These are phyloP conservation scores for Dioszegia hungarica DNA, from an alignment of 768 basidiomycete genomes.

Conservation along the genomic window DNA sequence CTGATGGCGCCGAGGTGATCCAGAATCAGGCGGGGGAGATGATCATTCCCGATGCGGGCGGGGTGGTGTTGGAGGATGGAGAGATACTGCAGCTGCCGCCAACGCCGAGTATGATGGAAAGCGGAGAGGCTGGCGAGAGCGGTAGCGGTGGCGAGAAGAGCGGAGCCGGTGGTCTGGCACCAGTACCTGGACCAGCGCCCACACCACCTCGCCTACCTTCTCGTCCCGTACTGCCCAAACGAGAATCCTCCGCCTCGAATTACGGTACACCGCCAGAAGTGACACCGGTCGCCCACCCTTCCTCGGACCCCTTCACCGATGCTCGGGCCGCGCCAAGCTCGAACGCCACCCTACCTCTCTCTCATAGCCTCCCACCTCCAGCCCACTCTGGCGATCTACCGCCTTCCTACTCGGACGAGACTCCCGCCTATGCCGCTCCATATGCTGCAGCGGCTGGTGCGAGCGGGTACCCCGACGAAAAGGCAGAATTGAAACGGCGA, in stretches of 20 bases:
- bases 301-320: neutral
- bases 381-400: neutral
- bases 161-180: neutral
- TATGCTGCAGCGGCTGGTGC: neutral
- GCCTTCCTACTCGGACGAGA: neutral
- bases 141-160: no score
- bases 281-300: neutral
- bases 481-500: slow-evolving; percentile 2
- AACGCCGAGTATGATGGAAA: slow-evolving; percentile 22
- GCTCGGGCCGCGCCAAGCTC: neutral
- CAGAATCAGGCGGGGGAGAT: slow-evolving; percentile 17
- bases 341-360: neutral
- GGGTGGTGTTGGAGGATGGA: slow-evolving; percentile 18
- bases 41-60: slow-evolving; percentile 7
- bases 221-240: neutral
- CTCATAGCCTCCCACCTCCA: neutral
- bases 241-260: slow-evolving; percentile 1
- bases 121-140: neutral
- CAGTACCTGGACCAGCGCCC: neutral
- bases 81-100: slow-evolving; percentile 45
- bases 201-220: slow-evolving; percentile 1
- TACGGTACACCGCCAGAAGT: neutral
- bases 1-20: slow-evolving; percentile 15
- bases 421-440: neutral
- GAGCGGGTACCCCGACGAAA: neutral